Conservation (phyloP, 768 basidiomycete species). For the Tremella fuciformis region DNA sequence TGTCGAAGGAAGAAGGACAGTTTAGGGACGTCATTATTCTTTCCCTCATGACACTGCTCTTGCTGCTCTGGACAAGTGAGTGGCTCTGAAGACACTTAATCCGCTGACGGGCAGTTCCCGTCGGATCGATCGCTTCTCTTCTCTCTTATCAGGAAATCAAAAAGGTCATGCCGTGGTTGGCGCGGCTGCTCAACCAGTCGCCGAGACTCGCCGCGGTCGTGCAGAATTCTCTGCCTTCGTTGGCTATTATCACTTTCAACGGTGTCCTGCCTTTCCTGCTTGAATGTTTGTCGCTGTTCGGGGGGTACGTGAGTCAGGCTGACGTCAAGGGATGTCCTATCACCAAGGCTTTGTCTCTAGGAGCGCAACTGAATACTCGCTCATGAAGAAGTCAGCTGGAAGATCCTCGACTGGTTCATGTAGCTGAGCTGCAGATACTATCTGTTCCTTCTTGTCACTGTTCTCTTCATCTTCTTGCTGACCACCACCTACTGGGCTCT, state of each 20-base stretch:
- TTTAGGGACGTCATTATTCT: constrained; percentile 72
- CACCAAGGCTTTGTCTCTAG: constrained; percentile 85
- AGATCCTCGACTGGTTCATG: background rate
- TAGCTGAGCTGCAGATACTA: constrained; percentile 66
- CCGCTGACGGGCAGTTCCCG: constrained; percentile 61
- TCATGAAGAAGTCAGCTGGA: constrained; percentile 75
- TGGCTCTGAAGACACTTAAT: background rate
- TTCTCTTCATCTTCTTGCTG: constrained; percentile 89
- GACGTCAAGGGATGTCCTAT: constrained; percentile 65
- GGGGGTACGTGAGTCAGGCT: background rate
- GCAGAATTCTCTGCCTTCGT: constrained; percentile 87
- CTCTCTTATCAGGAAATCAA: constrained; percentile 93
- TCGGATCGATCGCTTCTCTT: constrained; percentile 77
- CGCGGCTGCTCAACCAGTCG: constrained; percentile 67
- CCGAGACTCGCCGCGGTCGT: constrained; percentile 76
- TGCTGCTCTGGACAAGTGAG: constrained; percentile 76
- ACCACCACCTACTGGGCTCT: constrained; percentile 91
- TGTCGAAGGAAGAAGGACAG: constrained; percentile 60
- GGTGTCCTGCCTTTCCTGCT: constrained; percentile 81
- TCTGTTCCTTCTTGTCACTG: constrained; percentile 83
- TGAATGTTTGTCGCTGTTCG: constrained; percentile 61
- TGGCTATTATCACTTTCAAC: constrained; percentile 87
- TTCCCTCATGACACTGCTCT: constrained; percentile 64
- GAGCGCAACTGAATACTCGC: constrained; percentile 88
- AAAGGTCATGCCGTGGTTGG: constrained; percentile 82